phyloP scores from a whole-genome alignment of 495 filamentous ascomycete species.

The Tuber umbilicatum region DNA sequence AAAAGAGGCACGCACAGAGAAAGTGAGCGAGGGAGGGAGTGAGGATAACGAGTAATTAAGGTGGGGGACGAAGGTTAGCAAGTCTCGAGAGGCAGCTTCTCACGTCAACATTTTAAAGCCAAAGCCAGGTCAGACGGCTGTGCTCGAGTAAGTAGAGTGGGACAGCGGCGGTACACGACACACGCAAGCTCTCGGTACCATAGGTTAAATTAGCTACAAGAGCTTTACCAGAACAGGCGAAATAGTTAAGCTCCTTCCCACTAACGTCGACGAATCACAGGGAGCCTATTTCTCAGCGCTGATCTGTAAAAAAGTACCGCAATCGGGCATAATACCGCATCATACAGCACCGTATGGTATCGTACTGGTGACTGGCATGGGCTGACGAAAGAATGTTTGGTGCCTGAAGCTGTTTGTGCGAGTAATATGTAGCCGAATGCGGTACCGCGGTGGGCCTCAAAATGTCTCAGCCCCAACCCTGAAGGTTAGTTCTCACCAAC shows the following conservation, averaged over 20 bases:
- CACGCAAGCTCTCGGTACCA: not conserved
- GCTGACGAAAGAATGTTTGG: too few species aligned
- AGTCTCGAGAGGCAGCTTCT: not conserved
- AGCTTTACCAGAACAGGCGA: not conserved
- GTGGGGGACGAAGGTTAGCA: not conserved
- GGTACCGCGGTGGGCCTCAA: not conserved
- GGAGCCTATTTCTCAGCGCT: not conserved
- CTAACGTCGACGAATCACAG: not conserved
- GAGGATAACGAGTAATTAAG: not conserved
- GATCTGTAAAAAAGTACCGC: not conserved
- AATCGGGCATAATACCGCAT: too few species aligned
- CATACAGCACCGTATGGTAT: not conserved
- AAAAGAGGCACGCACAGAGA: not conserved
- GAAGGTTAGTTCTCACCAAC: not conserved
- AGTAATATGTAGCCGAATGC: not conserved
- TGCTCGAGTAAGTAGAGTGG: too few species aligned
- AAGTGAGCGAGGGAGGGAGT: slow-evolving; percentile 1
- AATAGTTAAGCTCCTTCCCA: not conserved
- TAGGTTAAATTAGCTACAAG: not conserved
- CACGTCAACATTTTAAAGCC: not conserved
- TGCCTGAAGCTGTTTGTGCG: too few species aligned
- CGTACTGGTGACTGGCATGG: not conserved
- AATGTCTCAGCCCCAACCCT: not conserved
- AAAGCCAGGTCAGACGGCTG: not conserved
- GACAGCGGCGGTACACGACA: not conserved